These are phyloP conservation scores for Beauveria australis DNA, from an alignment of 2,329 filamentous ascomycete species.

Conservation along the genomic window DNA sequence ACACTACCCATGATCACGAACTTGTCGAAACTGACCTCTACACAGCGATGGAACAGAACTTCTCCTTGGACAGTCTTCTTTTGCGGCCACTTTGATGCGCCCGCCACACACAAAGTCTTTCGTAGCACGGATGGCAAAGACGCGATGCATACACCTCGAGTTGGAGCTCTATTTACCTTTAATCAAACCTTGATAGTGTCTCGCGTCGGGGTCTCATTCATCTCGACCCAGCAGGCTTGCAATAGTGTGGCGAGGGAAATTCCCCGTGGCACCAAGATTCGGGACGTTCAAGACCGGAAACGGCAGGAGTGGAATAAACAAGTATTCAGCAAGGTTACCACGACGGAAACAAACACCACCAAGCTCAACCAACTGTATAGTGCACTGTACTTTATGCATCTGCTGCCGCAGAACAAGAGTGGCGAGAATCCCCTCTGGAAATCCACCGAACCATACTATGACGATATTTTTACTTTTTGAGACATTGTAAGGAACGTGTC, in stretches of 20 bases:
- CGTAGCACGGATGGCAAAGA: conserved; percentile 23
- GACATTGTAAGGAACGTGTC: conserved; percentile 25
- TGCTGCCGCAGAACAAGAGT: conserved; percentile 62
- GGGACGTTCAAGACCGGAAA: conserved; percentile 36
- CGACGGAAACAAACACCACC: conserved; percentile 44
- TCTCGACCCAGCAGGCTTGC: conserved; percentile 55
- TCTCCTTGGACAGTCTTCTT: conserved; percentile 56
- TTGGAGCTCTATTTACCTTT: conserved; percentile 50
- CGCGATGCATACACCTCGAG: conserved; percentile 27
- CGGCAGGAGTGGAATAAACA: conserved; percentile 51
- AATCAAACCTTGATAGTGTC: conserved; percentile 38
- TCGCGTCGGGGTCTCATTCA: conserved; percentile 59
- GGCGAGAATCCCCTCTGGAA: conserved; percentile 62
- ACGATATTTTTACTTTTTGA: conserved; percentile 66
- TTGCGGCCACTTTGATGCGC: conserved; percentile 51
- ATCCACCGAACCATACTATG: conserved; percentile 59
- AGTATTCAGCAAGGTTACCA: conserved; percentile 56
- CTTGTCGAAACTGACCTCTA: not conserved
- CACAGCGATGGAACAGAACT: conserved; percentile 53
- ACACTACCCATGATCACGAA: no score
- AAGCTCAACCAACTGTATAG: conserved; percentile 57
- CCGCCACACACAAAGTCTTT: conserved; percentile 37
- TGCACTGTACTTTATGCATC: conserved; percentile 60
- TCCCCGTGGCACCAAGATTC: conserved; percentile 32
- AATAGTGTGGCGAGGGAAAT: conserved; percentile 50